Evolutionary conservation across 495 filamentous ascomycete species (phyloP), one percentile per base, ranked within the genome.

Genomic region (Beverwykella pulmonaria): DNA sequence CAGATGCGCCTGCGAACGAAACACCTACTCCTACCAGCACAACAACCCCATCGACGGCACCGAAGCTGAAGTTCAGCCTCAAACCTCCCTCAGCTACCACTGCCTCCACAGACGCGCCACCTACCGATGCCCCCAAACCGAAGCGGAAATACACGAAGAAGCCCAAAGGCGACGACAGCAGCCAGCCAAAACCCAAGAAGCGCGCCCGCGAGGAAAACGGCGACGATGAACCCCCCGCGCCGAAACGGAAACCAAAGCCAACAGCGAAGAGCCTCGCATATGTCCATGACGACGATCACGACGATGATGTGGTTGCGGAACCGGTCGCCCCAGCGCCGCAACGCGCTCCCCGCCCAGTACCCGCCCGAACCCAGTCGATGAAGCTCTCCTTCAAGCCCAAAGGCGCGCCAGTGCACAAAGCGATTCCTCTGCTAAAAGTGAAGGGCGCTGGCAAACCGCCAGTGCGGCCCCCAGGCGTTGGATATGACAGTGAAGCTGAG

Each of bases 401-500:
- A 55, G 30, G 56, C 2, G 27, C n/a, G 19, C 32, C 29, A 19
- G n/a, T 41, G 26, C 19, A n/a, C 3, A 27, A 34, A 17, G 19
- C 25, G 41, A 68, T 57, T 26, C 49, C 59, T 20, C 70, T 74
- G 44, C 15, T 78, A 48, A 67, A 66, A 56, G 49, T 76, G 48
- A 73, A 66, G 41, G 55, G 59, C 17, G 86, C 86, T 70, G 84
- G 85, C 0, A 87, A 87, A 47, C 81, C 85, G 0, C 86, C 89
- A 0, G 79, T 78, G 23, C 82, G 90, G 53, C 85, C 86, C 1
- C 75, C 78, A 1, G 94, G 93, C 17, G 91, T 94, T 22, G 95
- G 92, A 8, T 98, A 98, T 76, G 94, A 98, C 75, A 96, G 92
- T n/a, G 94, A 98, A 76, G 91, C 92, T 1, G 92, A 91, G 20